Base-by-base conservation (phyloP, 768 basidiomycete species). In the Panellus pusillus region DNA sequence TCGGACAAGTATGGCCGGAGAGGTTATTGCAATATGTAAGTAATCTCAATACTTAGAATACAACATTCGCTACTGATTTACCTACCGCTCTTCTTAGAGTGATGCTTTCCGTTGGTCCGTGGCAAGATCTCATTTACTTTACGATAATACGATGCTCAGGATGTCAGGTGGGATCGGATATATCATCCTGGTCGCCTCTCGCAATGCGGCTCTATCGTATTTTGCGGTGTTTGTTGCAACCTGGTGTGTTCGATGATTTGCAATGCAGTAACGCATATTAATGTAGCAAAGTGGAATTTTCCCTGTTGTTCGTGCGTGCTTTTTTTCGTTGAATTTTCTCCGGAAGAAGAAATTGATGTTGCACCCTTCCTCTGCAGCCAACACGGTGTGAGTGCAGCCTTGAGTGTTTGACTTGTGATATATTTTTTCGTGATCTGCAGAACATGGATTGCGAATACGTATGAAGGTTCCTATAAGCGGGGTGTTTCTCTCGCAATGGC, bases 381-480 rank as follows among this genome's bases (percentile, higher is more conserved):
- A 78, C 58, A 79, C 79, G 18, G 78, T 82, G 81, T 82, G 63
- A 66, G 75, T 65, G 4, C 27, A 20, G 40, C 35, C 36, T 32
- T 18, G 51, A 40, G 24, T n/a, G n/a, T 56, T 43, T 32, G 44
- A 37, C 4, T 9, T 13, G 39, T 29, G 14, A 42, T 39, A 36
- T 6, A 19, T 39, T 50, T 43, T 55, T 62, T 47, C 27, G 27
- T 31, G 37, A 17, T 66, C 58, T 51, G 59, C 66, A 82, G 84
- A 5, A 83, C 87, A 28, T 91, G 87, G 87, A 79, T 87, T 15
- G 82, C 83, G 15, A 78, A 83, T 48, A 89, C 88, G 54, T 76
- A 83, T 37, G 89, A 90, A 64, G 87, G 89, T 0, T 76, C 84
- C 3, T 89, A 87, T 65, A 89, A 89, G 66, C 82, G 88, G 9